These are phyloP conservation scores for Brasenia schreberi DNA, from an alignment of 164 flowering plant genomes.

Conservation along the genomic window DNA sequence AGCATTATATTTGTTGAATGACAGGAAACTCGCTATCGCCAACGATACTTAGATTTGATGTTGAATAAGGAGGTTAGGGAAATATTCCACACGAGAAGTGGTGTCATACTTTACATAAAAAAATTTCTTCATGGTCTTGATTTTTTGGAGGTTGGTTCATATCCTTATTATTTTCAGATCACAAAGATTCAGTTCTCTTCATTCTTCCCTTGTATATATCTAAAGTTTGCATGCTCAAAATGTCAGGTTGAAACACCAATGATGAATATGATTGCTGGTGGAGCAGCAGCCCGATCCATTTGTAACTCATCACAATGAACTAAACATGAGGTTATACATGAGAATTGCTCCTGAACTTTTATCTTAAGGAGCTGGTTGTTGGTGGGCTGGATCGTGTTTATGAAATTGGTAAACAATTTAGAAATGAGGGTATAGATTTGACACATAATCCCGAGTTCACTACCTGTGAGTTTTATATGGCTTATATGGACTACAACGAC, in stretches of 20 bases:
- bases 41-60: conserved; percentile 85
- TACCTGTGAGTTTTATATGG: conserved; percentile 92
- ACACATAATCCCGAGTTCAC: conserved; percentile 98
- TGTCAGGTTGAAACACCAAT: conserved; percentile 94
- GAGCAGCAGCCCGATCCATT: conserved; percentile 96
- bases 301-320: conserved; percentile 87
- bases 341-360: conserved; percentile 95
- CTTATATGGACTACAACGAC: conserved; percentile 94
- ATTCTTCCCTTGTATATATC: not conserved
- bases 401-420: conserved; percentile 92
- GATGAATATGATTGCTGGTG: conserved; percentile 99
- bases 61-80: conserved; percentile 73
- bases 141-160: conserved; percentile 66
- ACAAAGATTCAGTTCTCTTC: not conserved
- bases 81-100: conserved; percentile 73
- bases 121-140: conserved; percentile 59
- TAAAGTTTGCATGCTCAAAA: not conserved
- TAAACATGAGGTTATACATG: conserved; percentile 76
- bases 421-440: conserved; percentile 94
- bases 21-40: conserved; percentile 94
- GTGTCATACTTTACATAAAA: conserved; percentile 44
- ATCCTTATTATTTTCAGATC: not conserved
- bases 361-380: conserved; percentile 80
- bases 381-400: conserved; percentile 91
- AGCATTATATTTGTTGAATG: conserved; percentile 5